Percentiles rank a stretch among this genome's conserved stretches.
Conservation (phyloP, 805 yeast species). For the Sungouiella blattae region DNA sequence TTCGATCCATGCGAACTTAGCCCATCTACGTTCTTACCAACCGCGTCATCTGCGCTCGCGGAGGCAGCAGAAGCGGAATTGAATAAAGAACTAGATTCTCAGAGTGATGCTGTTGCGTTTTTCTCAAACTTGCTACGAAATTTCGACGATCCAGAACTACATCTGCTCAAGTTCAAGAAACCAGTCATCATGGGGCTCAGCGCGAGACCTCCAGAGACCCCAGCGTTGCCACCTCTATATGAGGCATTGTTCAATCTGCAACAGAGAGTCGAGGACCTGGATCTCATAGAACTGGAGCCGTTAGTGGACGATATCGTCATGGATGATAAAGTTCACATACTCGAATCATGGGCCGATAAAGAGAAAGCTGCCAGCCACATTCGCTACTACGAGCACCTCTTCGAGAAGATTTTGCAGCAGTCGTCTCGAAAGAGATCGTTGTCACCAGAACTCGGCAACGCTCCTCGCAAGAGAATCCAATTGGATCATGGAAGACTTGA, state of each 20-base stretch:
- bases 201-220: background rate
- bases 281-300: background rate
- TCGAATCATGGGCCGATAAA: background rate
- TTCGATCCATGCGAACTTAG: conserved; percentile 6
- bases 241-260: background rate
- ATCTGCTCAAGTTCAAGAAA: conserved; percentile 30
- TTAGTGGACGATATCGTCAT: background rate
- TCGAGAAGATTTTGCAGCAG: background rate
- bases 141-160: conserved; percentile 25
- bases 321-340: background rate
- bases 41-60: conserved; percentile 3
- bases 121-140: conserved; percentile 18
- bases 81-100: conserved; percentile 11
- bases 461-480: background rate
- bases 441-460: background rate
- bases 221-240: background rate
- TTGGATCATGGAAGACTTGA: background rate
- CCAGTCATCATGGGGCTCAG: conserved; percentile 18
- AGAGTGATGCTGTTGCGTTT: conserved; percentile 7
- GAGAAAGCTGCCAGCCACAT: background rate
- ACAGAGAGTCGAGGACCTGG: background rate
- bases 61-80: conserved; percentile 3
- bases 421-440: background rate
- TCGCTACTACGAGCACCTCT: background rate
- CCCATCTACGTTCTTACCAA: conserved; percentile 6